A percentile compares a stretch with the other conserved stretches of the same genome.
These are phyloP conservation scores for Barbarea vulgaris DNA, from an alignment of 345 rosid species.

Conservation along the genomic window DNA sequence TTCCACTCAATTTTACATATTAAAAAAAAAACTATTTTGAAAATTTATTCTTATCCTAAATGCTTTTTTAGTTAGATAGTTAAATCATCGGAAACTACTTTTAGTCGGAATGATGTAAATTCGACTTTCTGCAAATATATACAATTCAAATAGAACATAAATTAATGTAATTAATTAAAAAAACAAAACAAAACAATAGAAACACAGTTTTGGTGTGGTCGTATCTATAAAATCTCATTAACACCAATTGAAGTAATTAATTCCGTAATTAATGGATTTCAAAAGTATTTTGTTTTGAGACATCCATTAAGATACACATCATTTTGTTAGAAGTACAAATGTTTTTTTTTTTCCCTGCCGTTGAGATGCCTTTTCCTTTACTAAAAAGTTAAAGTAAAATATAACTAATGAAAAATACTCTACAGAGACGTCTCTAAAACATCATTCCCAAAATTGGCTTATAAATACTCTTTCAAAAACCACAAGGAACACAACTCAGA, in stretches of 20 bases:
- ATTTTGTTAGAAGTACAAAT: not conserved
- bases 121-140: not conserved
- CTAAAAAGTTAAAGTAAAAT: slow-evolving; percentile 27
- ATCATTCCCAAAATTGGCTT: slow-evolving; percentile 13
- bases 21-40: not conserved
- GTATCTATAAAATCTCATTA: not conserved
- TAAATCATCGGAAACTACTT: not conserved
- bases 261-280: not conserved
- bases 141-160: not conserved
- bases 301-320: not conserved
- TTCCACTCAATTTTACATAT: slow-evolving; percentile 10
- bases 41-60: not conserved
- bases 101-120: not conserved
- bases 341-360: not conserved
- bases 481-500: slow-evolving; percentile 29
- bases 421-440: slow-evolving; percentile 17
- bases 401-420: not conserved
- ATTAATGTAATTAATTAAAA: too few species aligned
- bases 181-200: not conserved
- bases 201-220: not conserved
- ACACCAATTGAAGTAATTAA: not conserved
- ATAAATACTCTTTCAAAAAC: slow-evolving; percentile 34
- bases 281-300: not conserved
- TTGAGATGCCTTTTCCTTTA: slow-evolving; percentile 32
- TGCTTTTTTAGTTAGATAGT: not conserved